Conservation (phyloP, 2,329 filamentous ascomycete species). For the Colletotrichum horii region DNA sequence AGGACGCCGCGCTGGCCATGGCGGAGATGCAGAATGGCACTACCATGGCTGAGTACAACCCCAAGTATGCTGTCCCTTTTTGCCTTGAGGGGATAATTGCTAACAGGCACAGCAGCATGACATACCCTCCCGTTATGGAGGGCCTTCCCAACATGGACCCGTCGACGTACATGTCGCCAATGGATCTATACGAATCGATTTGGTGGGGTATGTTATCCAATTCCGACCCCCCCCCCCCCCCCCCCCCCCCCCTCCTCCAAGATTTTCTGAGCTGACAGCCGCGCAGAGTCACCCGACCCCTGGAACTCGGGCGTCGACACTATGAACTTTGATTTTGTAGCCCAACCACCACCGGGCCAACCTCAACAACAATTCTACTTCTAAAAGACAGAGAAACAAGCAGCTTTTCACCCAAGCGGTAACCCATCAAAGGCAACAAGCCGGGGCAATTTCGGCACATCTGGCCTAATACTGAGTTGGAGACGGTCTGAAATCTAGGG, state of each 20-base stretch:
- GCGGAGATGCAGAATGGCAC: conserved; percentile 67
- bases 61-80: neutral
- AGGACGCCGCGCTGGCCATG: conserved; percentile 69
- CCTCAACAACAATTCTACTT: conserved; percentile 64
- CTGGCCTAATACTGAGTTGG: neutral
- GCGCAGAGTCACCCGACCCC: conserved; percentile 61
- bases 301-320: conserved; percentile 62
- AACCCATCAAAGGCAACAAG: neutral
- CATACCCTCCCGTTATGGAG: conserved; percentile 45
- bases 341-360: conserved; percentile 64
- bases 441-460: neutral
- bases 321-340: conserved; percentile 66
- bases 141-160: conserved; percentile 58
- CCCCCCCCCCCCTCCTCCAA: conserved; percentile 22
- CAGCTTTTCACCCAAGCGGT: neutral
- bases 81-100: neutral
- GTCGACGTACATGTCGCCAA: conserved; percentile 65
- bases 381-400: conserved; percentile 27
- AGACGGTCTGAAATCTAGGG: neutral
- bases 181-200: conserved; percentile 72
- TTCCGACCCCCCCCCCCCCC: conserved; percentile 23
- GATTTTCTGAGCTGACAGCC: neutral
- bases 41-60: conserved; percentile 32
- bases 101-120: conserved; percentile 29
- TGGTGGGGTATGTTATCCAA: conserved; percentile 64